Conservation (phyloP, 2,329 filamentous ascomycete species). For the Fusarium anguioides region DNA sequence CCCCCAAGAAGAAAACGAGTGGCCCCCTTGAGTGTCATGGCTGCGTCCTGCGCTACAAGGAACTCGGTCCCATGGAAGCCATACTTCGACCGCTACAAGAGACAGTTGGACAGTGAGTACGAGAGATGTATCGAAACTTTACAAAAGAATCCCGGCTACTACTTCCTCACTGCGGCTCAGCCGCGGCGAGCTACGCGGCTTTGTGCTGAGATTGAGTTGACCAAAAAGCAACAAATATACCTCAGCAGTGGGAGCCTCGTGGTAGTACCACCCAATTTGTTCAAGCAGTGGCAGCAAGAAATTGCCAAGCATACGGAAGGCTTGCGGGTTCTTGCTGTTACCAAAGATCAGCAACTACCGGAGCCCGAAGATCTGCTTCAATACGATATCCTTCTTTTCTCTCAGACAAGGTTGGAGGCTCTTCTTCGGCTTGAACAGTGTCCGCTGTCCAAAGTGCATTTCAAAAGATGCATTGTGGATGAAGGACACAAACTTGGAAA, state of each 20-base stretch:
- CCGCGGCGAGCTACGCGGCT: conserved; percentile 45
- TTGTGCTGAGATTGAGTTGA: conserved; percentile 22
- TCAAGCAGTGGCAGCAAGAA: conserved; percentile 86
- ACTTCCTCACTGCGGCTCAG: conserved; percentile 63
- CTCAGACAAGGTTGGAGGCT: conserved; percentile 76
- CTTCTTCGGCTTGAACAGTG: conserved; percentile 62
- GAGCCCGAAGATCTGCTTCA: conserved; percentile 65
- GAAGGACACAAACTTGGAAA: conserved; percentile 90
- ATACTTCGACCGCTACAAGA: conserved; percentile 66
- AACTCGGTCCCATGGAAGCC: conserved; percentile 76
- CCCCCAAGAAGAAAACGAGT: conserved; percentile 57
- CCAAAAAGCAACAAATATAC: conserved; percentile 62
- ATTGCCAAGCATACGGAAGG: conserved; percentile 79
- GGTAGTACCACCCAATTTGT: conserved; percentile 83
- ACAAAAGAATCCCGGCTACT: conserved; percentile 67
- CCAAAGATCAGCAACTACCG: conserved; percentile 67
- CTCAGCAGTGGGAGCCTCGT: conserved; percentile 79
- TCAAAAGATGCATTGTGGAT: conserved; percentile 90
- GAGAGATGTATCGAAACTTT: conserved; percentile 67
- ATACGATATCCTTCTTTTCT: conserved; percentile 84
- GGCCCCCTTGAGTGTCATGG: conserved; percentile 79
- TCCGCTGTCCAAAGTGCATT: conserved; percentile 77
- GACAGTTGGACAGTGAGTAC: conserved; percentile 61
- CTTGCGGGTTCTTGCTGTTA: conserved; percentile 73
- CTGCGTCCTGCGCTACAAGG: conserved; percentile 74